Base-by-base conservation (phyloP, 148 eudicot species). In the Pharnaceum exiguum region DNA sequence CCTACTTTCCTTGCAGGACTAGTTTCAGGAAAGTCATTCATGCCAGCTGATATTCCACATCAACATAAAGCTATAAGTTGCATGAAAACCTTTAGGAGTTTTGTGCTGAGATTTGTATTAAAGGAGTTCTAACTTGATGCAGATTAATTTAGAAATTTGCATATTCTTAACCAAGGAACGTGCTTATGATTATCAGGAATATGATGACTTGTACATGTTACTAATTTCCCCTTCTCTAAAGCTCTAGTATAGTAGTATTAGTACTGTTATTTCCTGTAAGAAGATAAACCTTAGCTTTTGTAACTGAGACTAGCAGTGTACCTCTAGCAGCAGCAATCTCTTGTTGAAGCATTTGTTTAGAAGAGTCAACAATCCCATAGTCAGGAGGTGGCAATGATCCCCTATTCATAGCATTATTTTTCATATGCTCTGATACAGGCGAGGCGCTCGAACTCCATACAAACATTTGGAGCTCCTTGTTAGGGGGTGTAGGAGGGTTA, bases 381-480 rank as follows among this genome's bases (percentile, higher is more conserved):
- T 70, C 74, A 40, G 62, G 7, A 30, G 55, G 47, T 3, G 62
- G 56, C 5, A 22, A n/a, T n/a, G n/a, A 66, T 37, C 75, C 72
- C 33, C 74, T 79, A 5, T 69, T 75, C 25, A 69, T 82, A 15
- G 10, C 60, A 63, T 70, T 70, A 42, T 79, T 60, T 54, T 71
- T 79, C 70, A 74, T 53, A 23, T 80, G 75, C 38, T 88, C 98
- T 2, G 97, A 84, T 6, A 71, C 84, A 21, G 98, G 98, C 2
- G 98, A 91, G 7, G 86, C 85, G 61, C 80, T 85, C n/a, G 98
- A 91, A 48, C 98, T 91, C 98, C 98, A 91, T 17, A 91, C 96
- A 70, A 79, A 91, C 98, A 91, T 88, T 36, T 91, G 87, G 38
- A 85, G 73, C 30, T 91, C 96, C 66, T 91, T 91, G 30, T 81